Conservation (phyloP, 345 rosid genomes). For the Eucalyptus grandis region DNA sequence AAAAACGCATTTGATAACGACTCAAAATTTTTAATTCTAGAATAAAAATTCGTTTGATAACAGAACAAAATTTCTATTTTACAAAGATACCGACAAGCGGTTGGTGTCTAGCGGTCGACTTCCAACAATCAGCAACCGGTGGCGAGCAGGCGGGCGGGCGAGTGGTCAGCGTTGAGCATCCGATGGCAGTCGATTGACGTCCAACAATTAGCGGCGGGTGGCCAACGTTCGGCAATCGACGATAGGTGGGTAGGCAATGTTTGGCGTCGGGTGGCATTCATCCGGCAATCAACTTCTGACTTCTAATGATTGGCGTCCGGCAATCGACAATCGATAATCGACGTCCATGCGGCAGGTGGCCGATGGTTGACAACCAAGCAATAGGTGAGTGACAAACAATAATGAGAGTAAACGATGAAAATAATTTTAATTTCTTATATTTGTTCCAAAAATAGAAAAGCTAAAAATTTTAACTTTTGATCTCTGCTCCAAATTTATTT, state of each 20-base stretch:
- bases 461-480: too few relatives aligned
- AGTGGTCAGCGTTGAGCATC: rapidly evolving
- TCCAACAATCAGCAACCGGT: too few relatives aligned
- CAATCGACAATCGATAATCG: rapidly evolving
- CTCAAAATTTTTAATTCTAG: rapidly evolving
- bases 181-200: rapidly evolving
- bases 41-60: too few relatives aligned
- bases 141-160: rapidly evolving
- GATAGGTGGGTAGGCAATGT: rapidly evolving
- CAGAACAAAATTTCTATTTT: too few relatives aligned
- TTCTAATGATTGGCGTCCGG: rapidly evolving
- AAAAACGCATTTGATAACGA: rapidly evolving
- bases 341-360: rapidly evolving
- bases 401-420: too few relatives aligned
- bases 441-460: rapidly evolving
- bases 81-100: rapidly evolving
- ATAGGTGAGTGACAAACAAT: too few relatives aligned
- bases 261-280: too few relatives aligned
- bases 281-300: rapidly evolving
- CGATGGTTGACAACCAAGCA: rapidly evolving
- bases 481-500: rapidly evolving
- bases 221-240: rapidly evolving
- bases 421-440: too few relatives aligned
- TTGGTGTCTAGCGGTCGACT: rapidly evolving
- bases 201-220: too few relatives aligned